A percentile compares a stretch with the other conserved stretches of the same genome.
Evolutionary conservation across 2,329 filamentous ascomycete genomes (phyloP).

Genomic region (Pseudogymnoascus sp.): DNA sequence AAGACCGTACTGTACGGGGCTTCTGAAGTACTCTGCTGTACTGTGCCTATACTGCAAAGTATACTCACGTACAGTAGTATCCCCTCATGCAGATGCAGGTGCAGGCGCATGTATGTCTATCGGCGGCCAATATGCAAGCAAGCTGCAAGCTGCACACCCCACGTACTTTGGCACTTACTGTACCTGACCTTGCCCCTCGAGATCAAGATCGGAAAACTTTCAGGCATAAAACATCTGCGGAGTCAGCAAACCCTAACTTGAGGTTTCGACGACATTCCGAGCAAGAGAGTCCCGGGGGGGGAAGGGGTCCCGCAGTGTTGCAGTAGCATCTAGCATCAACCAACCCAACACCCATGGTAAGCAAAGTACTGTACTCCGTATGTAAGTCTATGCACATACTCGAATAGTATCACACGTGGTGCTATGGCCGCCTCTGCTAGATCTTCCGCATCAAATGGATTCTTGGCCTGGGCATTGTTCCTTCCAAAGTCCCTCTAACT

Average conservation of each 20-base stretch:
- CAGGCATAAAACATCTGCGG: neutral
- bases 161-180: neutral
- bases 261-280: neutral
- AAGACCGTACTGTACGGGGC: neutral
- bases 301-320: neutral
- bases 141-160: neutral
- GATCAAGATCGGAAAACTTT: neutral
- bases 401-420: neutral
- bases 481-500: neutral
- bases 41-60: neutral
- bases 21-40: neutral
- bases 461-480: neutral
- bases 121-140: neutral
- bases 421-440: neutral
- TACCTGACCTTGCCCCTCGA: neutral
- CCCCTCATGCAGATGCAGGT: neutral
- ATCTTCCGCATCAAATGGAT: neutral
- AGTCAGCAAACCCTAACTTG: slow-evolving; percentile 5
- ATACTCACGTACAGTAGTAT: neutral
- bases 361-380: neutral
- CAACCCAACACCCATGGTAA: neutral
- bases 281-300: neutral
- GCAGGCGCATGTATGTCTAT: slow-evolving; percentile 1
- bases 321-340: neutral
- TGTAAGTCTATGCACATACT: neutral